Conservation (phyloP, 225 moss, liverwort and hornwort genomes). For the Straminergon stramineum region DNA sequence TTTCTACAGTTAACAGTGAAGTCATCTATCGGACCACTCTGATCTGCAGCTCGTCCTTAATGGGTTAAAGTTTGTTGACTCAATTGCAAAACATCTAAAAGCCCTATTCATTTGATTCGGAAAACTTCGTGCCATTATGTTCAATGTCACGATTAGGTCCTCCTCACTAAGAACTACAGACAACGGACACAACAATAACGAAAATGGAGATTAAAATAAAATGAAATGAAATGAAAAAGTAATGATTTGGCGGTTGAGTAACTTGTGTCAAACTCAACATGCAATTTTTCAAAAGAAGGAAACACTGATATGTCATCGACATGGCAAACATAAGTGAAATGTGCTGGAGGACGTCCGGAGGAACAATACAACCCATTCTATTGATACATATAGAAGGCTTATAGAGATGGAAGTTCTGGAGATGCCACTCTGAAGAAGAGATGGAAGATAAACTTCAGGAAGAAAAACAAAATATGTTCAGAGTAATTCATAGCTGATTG, state of each 20-base stretch:
- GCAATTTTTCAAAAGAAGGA: background rate
- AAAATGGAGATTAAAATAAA: background rate
- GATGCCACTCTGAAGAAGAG: background rate
- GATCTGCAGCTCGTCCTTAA: no score
- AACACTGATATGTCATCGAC: background rate
- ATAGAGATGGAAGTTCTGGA: background rate
- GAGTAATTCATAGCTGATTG: background rate
- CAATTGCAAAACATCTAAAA: background rate
- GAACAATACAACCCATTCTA: background rate
- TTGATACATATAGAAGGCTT: background rate
- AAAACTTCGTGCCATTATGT: background rate
- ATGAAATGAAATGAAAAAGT: background rate
- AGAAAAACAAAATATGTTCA: background rate
- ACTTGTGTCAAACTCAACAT: background rate
- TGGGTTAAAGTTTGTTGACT: background rate
- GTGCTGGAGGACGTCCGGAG: background rate
- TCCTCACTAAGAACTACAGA: background rate
- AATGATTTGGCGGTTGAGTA: background rate
- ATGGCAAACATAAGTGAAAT: background rate
- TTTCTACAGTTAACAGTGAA: no score
- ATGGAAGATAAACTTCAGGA: background rate
- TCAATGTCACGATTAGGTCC: background rate
- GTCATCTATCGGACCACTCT: no score
- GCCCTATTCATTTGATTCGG: background rate
- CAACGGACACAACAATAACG: background rate